Percentiles rank a stretch among this genome's conserved stretches.
These are phyloP conservation scores for Cyphellophora europaea DNA, from an alignment of 2,329 filamentous ascomycete species.

Conservation along the genomic window DNA sequence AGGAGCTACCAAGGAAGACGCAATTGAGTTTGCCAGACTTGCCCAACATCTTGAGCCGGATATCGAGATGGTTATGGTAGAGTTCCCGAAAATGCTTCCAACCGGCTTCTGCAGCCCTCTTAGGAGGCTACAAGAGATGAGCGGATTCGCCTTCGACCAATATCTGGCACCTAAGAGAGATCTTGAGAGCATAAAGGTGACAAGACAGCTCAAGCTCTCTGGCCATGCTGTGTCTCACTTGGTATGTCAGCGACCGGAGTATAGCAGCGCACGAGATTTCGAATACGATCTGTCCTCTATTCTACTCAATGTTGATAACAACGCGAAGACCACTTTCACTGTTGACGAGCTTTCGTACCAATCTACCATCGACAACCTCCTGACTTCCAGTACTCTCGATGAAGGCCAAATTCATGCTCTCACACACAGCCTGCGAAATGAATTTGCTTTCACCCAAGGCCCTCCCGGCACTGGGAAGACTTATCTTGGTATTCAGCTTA, in stretches of 20 bases:
- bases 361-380: conserved; percentile 7
- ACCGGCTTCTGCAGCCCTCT: conserved; percentile 51
- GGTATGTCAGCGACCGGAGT: conserved; percentile 16
- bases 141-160: conserved; percentile 16
- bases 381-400: conserved; percentile 43
- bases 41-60: conserved; percentile 13
- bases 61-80: conserved; percentile 35
- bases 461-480: conserved; percentile 23
- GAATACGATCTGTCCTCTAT: conserved; percentile 16
- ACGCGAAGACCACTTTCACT: conserved; percentile 3
- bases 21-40: conserved; percentile 12
- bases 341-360: conserved; percentile 6
- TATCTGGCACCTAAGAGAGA: conserved; percentile 15
- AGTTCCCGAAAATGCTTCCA: conserved; percentile 53
- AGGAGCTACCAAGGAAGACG: conserved; percentile 13
- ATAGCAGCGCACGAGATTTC: conserved; percentile 13
- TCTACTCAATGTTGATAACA: too few relatives aligned
- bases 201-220: conserved; percentile 2
- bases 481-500: conserved; percentile 44
- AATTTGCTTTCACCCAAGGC: conserved; percentile 18
- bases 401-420: conserved; percentile 1
- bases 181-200: conserved; percentile 1
- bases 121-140: conserved; percentile 45
- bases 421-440: not conserved
- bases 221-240: not conserved